phyloP scores from a whole-genome alignment of 768 basidiomycete genomes.

The Amyloporia xantha region DNA sequence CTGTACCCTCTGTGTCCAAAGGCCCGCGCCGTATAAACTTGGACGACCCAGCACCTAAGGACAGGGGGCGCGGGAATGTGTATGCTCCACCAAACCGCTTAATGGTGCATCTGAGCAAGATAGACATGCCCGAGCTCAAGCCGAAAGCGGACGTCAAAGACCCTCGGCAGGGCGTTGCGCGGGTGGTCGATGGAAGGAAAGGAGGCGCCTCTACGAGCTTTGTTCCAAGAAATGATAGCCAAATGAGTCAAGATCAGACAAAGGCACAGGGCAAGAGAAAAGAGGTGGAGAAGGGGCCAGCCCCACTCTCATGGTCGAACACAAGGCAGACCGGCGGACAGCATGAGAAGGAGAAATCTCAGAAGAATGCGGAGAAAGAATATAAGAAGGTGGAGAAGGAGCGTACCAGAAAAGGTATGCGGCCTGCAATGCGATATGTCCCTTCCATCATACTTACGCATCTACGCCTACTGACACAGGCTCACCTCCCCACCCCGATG shows the following conservation, averaged over 20 bases:
- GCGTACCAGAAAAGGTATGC: conserved; percentile 33
- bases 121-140: conserved; percentile 77
- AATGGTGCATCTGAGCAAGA: conserved; percentile 76
- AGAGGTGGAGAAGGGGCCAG: conserved; percentile 6
- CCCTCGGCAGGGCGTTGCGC: not conserved
- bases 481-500: not conserved
- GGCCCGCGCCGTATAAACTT: conserved; percentile 65
- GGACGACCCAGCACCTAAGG: conserved; percentile 37
- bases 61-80: conserved; percentile 30
- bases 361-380: conserved; percentile 25
- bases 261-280: conserved; percentile 23
- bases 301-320: conserved; percentile 2
- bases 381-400: conserved; percentile 24
- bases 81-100: conserved; percentile 68
- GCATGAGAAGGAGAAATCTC: conserved; percentile 33
- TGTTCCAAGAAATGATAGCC: conserved; percentile 2
- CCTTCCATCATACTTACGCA: not conserved
- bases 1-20: conserved; percentile 26
- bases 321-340: conserved; percentile 24
- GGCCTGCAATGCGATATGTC: not conserved
- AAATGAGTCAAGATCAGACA: conserved; percentile 11
- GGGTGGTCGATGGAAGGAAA: not conserved
- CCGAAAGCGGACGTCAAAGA: conserved; percentile 33
- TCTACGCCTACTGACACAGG: not conserved
- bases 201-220: not conserved